Conservation (phyloP, 2,329 filamentous ascomycete genomes). For the Colletotrichum magnum region DNA sequence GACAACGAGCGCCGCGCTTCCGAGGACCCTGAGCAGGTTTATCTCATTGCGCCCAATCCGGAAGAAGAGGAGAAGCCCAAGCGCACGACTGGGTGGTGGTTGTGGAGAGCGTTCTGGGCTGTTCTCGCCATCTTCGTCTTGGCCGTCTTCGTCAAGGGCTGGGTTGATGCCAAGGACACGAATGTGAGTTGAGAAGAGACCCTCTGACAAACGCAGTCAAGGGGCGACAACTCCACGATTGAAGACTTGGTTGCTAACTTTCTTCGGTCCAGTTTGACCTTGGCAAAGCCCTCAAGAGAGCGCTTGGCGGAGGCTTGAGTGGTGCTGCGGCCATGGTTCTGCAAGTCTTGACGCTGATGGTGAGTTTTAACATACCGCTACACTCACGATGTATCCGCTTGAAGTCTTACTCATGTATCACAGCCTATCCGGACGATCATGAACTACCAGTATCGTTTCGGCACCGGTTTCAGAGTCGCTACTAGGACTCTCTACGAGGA, state of each 20-base stretch:
- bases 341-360: constrained; percentile 63
- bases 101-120: constrained; percentile 55
- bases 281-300: constrained; percentile 57
- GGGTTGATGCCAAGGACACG: constrained; percentile 59
- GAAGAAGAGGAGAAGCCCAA: constrained; percentile 20
- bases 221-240: too few relatives aligned
- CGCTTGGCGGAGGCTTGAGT: constrained; percentile 61
- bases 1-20: constrained; percentile 24
- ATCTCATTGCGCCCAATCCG: constrained; percentile 10
- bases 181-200: constrained; percentile 48
- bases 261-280: constrained; percentile 57
- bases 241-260: background rate
- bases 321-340: constrained; percentile 64
- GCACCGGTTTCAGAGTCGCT: constrained; percentile 56
- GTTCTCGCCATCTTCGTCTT: constrained; percentile 50
- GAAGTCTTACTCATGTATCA: too few relatives aligned
- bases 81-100: constrained; percentile 46
- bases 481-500: constrained; percentile 57
- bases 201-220: too few relatives aligned
- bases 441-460: constrained; percentile 66
- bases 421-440: constrained; percentile 64
- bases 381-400: too few relatives aligned
- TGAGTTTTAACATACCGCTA: constrained; percentile 39
- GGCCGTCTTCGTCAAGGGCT: constrained; percentile 59
- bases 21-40: constrained; percentile 35